phyloP scores from a whole-genome alignment of 345 rosid species.

The Moringa oleifera region DNA sequence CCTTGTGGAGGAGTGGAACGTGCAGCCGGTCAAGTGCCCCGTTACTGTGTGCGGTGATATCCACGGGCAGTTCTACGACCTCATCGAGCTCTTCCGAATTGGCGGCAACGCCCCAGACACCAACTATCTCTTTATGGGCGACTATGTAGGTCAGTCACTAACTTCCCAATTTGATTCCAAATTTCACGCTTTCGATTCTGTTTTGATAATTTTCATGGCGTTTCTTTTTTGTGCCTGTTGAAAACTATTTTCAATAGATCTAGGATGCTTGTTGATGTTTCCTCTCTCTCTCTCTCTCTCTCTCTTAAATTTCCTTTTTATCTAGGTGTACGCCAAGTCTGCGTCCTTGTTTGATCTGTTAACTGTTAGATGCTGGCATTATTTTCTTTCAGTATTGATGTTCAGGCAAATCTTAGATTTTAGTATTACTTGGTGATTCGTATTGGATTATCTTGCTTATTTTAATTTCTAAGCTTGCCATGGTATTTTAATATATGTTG shows the following conservation, averaged over 20 bases:
- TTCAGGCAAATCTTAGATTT: too few species aligned
- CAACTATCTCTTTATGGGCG: conserved; percentile 98
- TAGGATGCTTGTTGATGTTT: not conserved
- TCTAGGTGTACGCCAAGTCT: not conserved
- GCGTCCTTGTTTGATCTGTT: too few species aligned
- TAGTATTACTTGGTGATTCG: too few species aligned
- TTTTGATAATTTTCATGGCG: too few species aligned
- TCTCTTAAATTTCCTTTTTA: too few species aligned
- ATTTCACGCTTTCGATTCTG: not conserved
- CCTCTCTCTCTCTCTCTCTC: too few species aligned
- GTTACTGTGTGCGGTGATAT: conserved; percentile 99
- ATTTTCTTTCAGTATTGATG: too few species aligned
- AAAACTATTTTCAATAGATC: not conserved
- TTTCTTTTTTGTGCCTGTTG: not conserved
- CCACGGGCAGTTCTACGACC: conserved; percentile 98
- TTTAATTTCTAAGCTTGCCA: not conserved
- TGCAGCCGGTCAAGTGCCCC: conserved; percentile 98
- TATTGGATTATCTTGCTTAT: not conserved
- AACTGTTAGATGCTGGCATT: too few species aligned
- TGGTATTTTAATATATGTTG: too few species aligned
- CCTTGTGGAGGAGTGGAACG: conserved; percentile 99
- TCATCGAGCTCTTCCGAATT: conserved; percentile 86
- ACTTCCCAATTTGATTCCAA: not conserved
- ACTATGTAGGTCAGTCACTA: conserved; percentile 77
- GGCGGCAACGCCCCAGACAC: conserved; percentile 98